Evolutionary conservation across 345 rosid genomes (phyloP), one percentile per base, ranked within the genome.

Genomic region (Eucalyptus caleyi): DNA sequence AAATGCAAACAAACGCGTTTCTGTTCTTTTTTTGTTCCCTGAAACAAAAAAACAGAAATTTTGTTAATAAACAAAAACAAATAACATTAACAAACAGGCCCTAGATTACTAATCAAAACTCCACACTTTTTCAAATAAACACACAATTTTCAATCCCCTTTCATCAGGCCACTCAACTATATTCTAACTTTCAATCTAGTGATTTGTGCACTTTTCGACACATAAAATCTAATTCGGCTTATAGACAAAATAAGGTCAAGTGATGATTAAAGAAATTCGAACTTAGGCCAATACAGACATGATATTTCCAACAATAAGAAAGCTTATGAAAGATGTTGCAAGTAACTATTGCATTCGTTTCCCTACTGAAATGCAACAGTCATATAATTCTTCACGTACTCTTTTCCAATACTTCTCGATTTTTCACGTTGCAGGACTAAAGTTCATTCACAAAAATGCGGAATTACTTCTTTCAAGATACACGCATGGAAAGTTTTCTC

Each of bases 381-480:
- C 19, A 62, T 69, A 34, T 32, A 16, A 11, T 67, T 32, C 80
- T 67, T 32, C 80, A 67, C 42, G 3, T 1, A 69, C 81, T 27
- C 59, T 59, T 69, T 3, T 69, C 16, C 6, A 32, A 19, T 59
- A 53, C 59, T 21, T 53, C 26, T 34, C 59, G 59, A 42, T 86
- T 88, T 50, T 50, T 77, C 42, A 83, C 69, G 32, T 16, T 13
- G 83, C 90, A 95, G 97, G 96, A 47, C 81, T 89, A 89, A 88
- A 89, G 18, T 94, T 91, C 85, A 89, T 96, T 65, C 86, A 89
- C 69, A 91, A 91, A 89, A 92, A 88, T 86, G 87, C 93, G 18
- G 93, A 92, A 82, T 89, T 91, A 86, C 87, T 93, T 77, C 90
- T 94, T 50, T 88, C 34, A 65, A 92, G 88, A 69, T 42, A 50